phyloP scores from a whole-genome alignment of 768 basidiomycete genomes.

The Lepiota brunneoincarnata region DNA sequence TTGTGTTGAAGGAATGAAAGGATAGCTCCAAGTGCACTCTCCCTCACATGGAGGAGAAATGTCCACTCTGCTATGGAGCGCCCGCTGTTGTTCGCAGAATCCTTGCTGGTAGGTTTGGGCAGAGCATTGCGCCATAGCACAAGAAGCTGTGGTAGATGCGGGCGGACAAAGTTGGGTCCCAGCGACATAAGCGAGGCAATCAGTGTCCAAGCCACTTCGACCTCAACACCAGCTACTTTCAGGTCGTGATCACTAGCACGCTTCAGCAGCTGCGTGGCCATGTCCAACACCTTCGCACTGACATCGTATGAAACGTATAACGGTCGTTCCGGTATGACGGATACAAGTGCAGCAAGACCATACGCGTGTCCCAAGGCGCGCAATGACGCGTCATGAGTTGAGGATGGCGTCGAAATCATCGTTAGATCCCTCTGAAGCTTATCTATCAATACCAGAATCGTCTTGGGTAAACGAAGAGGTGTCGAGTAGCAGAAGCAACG shows the following conservation, averaged over 20 bases:
- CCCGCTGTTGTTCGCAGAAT: conserved; percentile 54
- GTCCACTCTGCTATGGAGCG: conserved; percentile 80
- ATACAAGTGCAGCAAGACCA: conserved; percentile 83
- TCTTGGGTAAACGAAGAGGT: conserved; percentile 79
- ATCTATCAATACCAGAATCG: conserved; percentile 74
- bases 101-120: conserved; percentile 92
- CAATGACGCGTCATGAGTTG: conserved; percentile 64
- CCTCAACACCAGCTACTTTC: conserved; percentile 74
- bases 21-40: conserved; percentile 87
- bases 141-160: conserved; percentile 90
- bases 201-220: conserved; percentile 92
- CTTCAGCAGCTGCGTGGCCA: conserved; percentile 87
- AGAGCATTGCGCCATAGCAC: conserved; percentile 97
- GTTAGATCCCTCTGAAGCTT: conserved; percentile 82
- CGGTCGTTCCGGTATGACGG: conserved; percentile 82
- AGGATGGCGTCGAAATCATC: conserved; percentile 67
- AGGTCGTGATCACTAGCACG: conserved; percentile 90
- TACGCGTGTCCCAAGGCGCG: conserved; percentile 87
- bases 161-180: conserved; percentile 90
- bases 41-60: conserved; percentile 88
- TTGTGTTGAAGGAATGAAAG: conserved; percentile 87
- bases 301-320: conserved; percentile 95
- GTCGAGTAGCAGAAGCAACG: conserved; percentile 90
- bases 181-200: conserved; percentile 90
- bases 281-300: conserved; percentile 85